A percentile compares a stretch with the other conserved stretches of the same genome.
phyloP scores from a whole-genome alignment of 176 grass and related monocot species.

The Dactylis glomerata region DNA sequence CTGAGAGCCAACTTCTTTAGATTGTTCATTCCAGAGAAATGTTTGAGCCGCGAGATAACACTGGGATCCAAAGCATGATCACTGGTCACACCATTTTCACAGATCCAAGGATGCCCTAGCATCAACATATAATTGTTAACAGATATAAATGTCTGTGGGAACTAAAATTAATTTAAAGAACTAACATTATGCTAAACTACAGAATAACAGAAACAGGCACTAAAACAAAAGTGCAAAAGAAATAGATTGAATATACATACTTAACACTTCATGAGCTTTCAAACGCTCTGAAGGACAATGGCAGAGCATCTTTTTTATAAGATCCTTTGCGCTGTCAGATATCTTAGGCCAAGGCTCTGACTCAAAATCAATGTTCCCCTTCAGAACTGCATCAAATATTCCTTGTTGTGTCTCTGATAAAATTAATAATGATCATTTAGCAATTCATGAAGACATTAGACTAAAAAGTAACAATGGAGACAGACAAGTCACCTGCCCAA shows the following conservation, averaged over 20 bases:
- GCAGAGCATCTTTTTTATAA: slow-evolving; percentile 88
- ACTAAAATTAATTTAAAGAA: background rate
- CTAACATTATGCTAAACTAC: background rate
- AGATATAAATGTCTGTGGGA: background rate
- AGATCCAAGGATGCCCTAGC: slow-evolving; percentile 88
- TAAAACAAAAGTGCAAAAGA: background rate
- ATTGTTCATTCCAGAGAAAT: slow-evolving; percentile 91
- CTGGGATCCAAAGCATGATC: slow-evolving; percentile 61
- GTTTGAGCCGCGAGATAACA: slow-evolving; percentile 82
- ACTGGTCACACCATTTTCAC: slow-evolving; percentile 68
- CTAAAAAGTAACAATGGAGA: slow-evolving; percentile 13
- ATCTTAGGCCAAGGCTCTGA: slow-evolving; percentile 79
- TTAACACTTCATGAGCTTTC: slow-evolving; percentile 89
- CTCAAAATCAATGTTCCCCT: slow-evolving; percentile 89
- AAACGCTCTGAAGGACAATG: slow-evolving; percentile 68
- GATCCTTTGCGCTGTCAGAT: slow-evolving; percentile 89
- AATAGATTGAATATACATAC: slow-evolving; percentile 44
- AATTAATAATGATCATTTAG: slow-evolving; percentile 18
- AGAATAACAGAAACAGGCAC: background rate
- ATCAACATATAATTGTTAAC: slow-evolving; percentile 12
- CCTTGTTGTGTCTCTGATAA: slow-evolving; percentile 71
- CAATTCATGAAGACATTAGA: slow-evolving; percentile 12
- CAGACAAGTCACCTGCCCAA: slow-evolving; percentile 66
- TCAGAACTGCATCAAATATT: slow-evolving; percentile 93
- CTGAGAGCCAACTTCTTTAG: slow-evolving; percentile 83